These are phyloP conservation scores for Penicillium taxi DNA, from an alignment of 495 filamentous ascomycete genomes.

Conservation along the genomic window DNA sequence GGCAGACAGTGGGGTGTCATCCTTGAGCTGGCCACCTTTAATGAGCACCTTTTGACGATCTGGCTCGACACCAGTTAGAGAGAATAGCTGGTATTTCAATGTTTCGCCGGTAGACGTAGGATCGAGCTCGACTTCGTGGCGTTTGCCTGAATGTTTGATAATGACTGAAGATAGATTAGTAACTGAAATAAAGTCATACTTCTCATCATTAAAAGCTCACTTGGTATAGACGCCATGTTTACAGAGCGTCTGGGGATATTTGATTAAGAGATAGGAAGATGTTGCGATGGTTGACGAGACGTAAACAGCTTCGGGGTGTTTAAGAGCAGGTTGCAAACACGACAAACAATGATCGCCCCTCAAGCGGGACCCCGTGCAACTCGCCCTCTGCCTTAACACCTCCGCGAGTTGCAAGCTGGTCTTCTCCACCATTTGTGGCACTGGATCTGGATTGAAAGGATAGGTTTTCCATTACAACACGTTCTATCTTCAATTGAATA, in stretches of 20 bases:
- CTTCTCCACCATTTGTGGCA: neutral
- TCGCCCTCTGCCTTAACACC: constrained; percentile 10
- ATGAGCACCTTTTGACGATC: constrained; percentile 92
- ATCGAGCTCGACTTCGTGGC: constrained; percentile 88
- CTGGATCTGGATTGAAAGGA: neutral
- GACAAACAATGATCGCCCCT: constrained; percentile 29
- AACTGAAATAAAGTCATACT: neutral
- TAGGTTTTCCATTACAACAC: neutral
- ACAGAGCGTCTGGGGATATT: constrained; percentile 7
- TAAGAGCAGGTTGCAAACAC: constrained; percentile 26
- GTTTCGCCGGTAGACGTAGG: constrained; percentile 76
- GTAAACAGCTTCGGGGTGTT: constrained; percentile 28
- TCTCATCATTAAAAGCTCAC: constrained; percentile 29
- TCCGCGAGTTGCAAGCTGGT: constrained; percentile 1
- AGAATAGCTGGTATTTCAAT: constrained; percentile 92
- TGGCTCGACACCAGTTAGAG: constrained; percentile 90
- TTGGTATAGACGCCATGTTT: constrained; percentile 55
- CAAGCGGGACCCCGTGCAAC: constrained; percentile 22
- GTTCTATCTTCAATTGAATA: neutral
- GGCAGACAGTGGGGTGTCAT: constrained; percentile 80
- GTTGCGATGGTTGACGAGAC: constrained; percentile 14
- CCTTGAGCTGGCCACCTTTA: constrained; percentile 89
- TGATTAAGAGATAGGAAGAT: constrained; percentile 21
- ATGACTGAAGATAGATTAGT: constrained; percentile 55
- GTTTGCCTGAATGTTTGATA: constrained; percentile 91